phyloP scores from a whole-genome alignment of 73 alveolate species.

The Stentor roeselii region DNA sequence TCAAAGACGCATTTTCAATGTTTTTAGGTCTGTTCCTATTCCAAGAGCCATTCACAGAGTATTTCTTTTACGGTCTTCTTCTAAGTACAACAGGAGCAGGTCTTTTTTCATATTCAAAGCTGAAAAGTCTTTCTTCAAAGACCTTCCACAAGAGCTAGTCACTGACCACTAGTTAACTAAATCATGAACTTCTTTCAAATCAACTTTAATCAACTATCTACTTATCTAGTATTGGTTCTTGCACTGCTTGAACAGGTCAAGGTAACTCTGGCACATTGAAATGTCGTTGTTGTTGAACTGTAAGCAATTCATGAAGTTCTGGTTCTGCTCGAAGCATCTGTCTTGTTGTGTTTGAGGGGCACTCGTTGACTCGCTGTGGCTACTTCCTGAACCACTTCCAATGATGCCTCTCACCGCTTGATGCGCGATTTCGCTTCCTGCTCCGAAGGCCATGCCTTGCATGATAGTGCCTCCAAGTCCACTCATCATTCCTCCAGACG shows the following conservation, averaged over 20 bases:
- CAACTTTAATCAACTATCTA: not conserved
- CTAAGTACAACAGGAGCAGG: not conserved
- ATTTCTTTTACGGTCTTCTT: not conserved
- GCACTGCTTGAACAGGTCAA: slow-evolving; percentile 55
- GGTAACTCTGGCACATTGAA: slow-evolving; percentile 51
- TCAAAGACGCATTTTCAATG: not conserved
- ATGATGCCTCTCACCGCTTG: slow-evolving; percentile 58
- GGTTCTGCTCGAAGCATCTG: slow-evolving; percentile 29
- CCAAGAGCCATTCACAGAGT: not conserved
- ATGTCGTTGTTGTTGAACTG: slow-evolving; percentile 45
- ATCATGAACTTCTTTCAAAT: too few species aligned
- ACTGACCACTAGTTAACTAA: too few species aligned
- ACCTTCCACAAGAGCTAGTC: too few species aligned
- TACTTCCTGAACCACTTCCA: slow-evolving; percentile 43
- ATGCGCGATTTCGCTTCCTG: slow-evolving; percentile 71
- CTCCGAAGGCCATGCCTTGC: slow-evolving; percentile 79
- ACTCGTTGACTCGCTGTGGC: not conserved
- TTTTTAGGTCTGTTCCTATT: not conserved
- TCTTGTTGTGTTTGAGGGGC: slow-evolving; percentile 5
- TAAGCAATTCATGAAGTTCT: slow-evolving; percentile 34
- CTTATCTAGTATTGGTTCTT: not conserved
- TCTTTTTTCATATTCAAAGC: not conserved
- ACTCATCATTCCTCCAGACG: slow-evolving; percentile 48
- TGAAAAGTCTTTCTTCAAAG: not conserved
- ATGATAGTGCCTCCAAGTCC: slow-evolving; percentile 62